Conservation (phyloP, 805 yeast genomes). For the Tetrapisispora fleetii region DNA sequence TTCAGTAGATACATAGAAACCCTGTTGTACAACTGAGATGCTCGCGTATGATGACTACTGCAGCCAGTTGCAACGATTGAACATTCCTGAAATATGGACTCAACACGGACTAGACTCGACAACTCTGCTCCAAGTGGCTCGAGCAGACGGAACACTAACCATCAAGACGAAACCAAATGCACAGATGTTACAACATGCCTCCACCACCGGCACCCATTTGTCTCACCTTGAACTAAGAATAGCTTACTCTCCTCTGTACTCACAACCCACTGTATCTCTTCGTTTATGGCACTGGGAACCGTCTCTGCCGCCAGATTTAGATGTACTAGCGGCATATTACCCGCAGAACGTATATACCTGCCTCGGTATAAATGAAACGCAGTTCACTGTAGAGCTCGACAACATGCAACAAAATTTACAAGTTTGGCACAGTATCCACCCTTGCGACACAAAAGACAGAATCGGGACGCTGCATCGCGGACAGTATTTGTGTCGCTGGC, state of each 20-base stretch:
- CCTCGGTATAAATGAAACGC: neutral
- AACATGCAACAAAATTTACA: neutral
- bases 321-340: neutral
- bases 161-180: neutral
- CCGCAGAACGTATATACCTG: neutral
- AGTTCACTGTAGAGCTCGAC: neutral
- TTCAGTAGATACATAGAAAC: no score
- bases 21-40: neutral
- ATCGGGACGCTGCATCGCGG: slow-evolving; percentile 11
- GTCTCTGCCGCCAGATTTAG: neutral
- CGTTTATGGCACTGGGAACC: neutral
- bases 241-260: neutral
- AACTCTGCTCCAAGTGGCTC: neutral
- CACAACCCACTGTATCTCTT: neutral
- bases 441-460: slow-evolving; percentile 23
- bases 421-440: slow-evolving; percentile 22
- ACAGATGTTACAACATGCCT: neutral
- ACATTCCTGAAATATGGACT: neutral
- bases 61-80: neutral
- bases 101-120: neutral
- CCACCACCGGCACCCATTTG: neutral
- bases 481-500: slow-evolving; percentile 21
- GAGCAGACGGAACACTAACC: neutral
- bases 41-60: neutral
- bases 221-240: neutral